A percentile compares a stretch with the other conserved stretches of the same genome.
Conservation (phyloP, 78 protist species). For the Speleostelium caveatum region DNA sequence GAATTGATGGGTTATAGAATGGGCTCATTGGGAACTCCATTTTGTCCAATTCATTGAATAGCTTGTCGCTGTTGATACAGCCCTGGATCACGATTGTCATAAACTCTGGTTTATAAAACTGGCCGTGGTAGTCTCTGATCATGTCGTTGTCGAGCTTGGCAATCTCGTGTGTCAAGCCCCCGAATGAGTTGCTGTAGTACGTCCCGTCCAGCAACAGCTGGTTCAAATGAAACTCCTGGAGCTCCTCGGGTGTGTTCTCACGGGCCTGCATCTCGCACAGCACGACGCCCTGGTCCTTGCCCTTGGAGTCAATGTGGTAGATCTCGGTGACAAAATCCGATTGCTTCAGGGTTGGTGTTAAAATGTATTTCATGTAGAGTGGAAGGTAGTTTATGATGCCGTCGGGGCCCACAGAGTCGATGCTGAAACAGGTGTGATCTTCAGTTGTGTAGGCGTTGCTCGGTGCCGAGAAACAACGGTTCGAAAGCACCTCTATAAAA, state of each 20-base stretch:
- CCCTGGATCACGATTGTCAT: conserved; percentile 69
- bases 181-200: conserved; percentile 26
- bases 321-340: conserved; percentile 69
- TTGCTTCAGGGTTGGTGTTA: conserved; percentile 32
- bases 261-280: conserved; percentile 79
- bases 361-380: conserved; percentile 7
- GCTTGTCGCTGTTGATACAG: conserved; percentile 12
- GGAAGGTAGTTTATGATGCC: conserved; percentile 40
- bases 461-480: conserved; percentile 64
- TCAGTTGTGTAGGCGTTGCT: conserved; percentile 79
- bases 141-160: conserved; percentile 20
- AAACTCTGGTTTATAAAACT: conserved; percentile 54
- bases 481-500: conserved; percentile 39
- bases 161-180: conserved; percentile 61
- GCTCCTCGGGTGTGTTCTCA: conserved; percentile 57
- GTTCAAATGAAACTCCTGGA: conserved; percentile 1
- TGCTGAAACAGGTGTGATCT: conserved; percentile 70
- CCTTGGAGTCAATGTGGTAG: conserved; percentile 64
- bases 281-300: conserved; percentile 75
- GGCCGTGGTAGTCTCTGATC: conserved; percentile 66
- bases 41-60: conserved; percentile 25
- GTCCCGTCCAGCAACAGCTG: not conserved
- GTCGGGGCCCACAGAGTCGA: conserved; percentile 72
- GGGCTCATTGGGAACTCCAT: conserved; percentile 23
- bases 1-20: too few relatives aligned